Conservation (phyloP, 2,329 filamentous ascomycete genomes). For the Xylaria digitata region DNA sequence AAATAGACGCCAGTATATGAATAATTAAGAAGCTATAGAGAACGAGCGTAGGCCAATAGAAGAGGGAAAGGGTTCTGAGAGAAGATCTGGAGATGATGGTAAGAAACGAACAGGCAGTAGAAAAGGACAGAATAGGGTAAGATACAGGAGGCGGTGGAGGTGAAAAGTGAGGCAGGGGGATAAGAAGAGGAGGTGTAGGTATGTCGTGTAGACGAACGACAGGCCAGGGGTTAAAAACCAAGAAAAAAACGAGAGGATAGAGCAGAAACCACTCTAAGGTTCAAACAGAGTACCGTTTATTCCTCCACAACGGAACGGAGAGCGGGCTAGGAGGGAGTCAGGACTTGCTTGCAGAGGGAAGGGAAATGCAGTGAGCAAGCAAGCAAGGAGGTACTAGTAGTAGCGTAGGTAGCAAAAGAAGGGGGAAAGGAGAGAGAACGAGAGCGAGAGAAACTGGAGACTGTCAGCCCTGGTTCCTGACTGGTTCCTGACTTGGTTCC, state of each 20-base stretch:
- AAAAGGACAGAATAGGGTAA: conserved; percentile 51
- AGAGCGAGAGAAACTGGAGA: conserved; percentile 36
- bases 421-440: conserved; percentile 47
- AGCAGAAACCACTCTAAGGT: conserved; percentile 43
- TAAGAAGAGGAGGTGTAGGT: conserved; percentile 43
- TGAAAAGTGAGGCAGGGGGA: conserved; percentile 49
- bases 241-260: conserved; percentile 37
- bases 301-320: conserved; percentile 39
- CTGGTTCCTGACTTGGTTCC: conserved; percentile 19
- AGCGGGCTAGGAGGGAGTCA: conserved; percentile 29
- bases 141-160: conserved; percentile 46
- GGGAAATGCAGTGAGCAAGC: conserved; percentile 31
- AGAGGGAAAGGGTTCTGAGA: conserved; percentile 46
- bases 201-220: conserved; percentile 43
- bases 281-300: conserved; percentile 26
- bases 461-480: conserved; percentile 43
- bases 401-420: conserved; percentile 42
- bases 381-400: too few relatives aligned
- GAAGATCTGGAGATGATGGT: conserved; percentile 38
- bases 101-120: conserved; percentile 41
- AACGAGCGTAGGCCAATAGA: conserved; percentile 50
- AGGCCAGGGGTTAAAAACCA: conserved; percentile 32
- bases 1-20: conserved; percentile 43
- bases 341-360: conserved; percentile 16
- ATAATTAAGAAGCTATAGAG: conserved; percentile 52